Conservation (phyloP, 441 rosid species). For the Erodium trifolium region DNA sequence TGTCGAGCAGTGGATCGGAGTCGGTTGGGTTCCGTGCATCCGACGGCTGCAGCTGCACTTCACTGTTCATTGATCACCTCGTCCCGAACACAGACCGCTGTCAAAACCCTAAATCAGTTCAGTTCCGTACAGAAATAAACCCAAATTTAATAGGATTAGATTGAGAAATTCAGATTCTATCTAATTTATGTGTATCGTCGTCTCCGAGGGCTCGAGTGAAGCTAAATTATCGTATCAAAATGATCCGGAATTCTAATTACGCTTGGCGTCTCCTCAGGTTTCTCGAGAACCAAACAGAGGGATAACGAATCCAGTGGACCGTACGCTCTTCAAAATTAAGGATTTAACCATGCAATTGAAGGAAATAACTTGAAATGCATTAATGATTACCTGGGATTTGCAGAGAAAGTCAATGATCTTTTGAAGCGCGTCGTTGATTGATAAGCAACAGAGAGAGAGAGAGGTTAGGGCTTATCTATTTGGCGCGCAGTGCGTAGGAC, state of each 20-base stretch:
- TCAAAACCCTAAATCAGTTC: conserved; percentile 17
- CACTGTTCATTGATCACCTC: conserved; percentile 39
- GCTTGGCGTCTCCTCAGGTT: too few species aligned
- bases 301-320: too few species aligned
- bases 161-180: background rate
- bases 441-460: background rate
- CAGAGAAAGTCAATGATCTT: background rate
- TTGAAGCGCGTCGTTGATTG: background rate
- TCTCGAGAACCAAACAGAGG: background rate
- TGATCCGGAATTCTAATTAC: too few species aligned
- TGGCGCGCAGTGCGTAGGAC: background rate
- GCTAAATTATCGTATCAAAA: background rate
- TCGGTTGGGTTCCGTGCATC: conserved; percentile 40
- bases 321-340: background rate
- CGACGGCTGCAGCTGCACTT: conserved; percentile 54
- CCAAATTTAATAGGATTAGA: background rate
- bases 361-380: background rate
- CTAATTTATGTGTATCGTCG: background rate
- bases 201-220: background rate
- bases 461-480: background rate
- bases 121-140: background rate
- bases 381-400: background rate
- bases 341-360: background rate
- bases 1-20: conserved; percentile 56
- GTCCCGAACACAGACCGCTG: background rate